These are phyloP conservation scores for Abrus precatorius DNA, from an alignment of 306 rosid species.

Conservation along the genomic window DNA sequence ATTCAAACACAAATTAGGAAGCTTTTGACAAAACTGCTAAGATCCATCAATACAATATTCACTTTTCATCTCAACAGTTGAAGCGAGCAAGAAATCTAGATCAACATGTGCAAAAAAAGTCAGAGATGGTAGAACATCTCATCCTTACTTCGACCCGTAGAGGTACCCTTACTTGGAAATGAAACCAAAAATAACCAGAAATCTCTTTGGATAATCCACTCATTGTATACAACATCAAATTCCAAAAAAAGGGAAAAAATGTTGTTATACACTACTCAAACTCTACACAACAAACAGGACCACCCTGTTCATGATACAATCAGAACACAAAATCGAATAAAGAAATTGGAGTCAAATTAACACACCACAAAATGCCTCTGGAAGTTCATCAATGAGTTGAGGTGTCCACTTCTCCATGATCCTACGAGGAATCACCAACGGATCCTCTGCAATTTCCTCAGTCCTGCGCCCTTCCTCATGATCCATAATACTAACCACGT, in stretches of 20 bases:
- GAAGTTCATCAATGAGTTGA: slow-evolving; percentile 86
- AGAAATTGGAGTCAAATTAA: neutral
- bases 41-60: slow-evolving; percentile 8
- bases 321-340: neutral
- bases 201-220: neutral
- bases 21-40: slow-evolving; percentile 15
- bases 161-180: too few species aligned
- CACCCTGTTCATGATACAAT: neutral
- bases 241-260: neutral
- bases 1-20: slow-evolving; percentile 35
- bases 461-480: slow-evolving; percentile 72
- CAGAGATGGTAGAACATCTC: too few species aligned
- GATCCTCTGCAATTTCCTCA: slow-evolving; percentile 84
- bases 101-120: neutral
- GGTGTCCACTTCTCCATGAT: slow-evolving; percentile 87
- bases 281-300: slow-evolving; percentile 24
- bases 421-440: slow-evolving; percentile 81
- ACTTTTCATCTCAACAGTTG: slow-evolving; percentile 9
- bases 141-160: too few species aligned
- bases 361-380: slow-evolving; percentile 95
- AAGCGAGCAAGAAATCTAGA: neutral
- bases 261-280: neutral
- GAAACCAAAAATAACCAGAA: neutral
- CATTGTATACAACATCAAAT: slow-evolving; percentile 11
- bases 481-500: slow-evolving; percentile 85